Evolutionary conservation across 2,329 filamentous ascomycete species (phyloP).

Genomic region (Aspergillus tubingensis): DNA sequence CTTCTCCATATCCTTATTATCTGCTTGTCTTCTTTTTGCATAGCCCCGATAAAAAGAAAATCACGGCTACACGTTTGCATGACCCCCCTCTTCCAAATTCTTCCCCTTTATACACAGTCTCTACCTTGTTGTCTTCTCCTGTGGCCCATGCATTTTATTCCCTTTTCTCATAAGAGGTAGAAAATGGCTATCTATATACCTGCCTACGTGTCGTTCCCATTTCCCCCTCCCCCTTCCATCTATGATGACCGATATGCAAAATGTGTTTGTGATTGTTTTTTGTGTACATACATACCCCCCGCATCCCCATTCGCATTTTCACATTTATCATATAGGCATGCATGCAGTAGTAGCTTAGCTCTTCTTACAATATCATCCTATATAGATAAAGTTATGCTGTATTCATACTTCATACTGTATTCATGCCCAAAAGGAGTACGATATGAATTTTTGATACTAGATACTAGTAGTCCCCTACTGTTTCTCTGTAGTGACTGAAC

Average conservation of each 20-base stretch:
- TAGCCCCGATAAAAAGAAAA: constrained; percentile 5
- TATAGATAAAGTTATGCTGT: neutral
- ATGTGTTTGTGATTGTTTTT: neutral
- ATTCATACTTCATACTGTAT: no score
- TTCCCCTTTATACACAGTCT: neutral
- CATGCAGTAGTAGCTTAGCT: neutral
- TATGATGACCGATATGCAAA: constrained; percentile 7
- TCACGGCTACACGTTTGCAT: neutral
- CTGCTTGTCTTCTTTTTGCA: constrained; percentile 7
- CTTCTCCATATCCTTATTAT: neutral
- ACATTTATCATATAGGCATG: neutral
- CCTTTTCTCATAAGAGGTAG: neutral
- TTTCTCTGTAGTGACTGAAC: no score
- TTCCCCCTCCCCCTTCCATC: neutral
- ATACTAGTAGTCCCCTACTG: no score
- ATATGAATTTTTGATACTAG: no score
- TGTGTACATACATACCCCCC: constrained; percentile 19
- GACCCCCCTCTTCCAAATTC: neutral
- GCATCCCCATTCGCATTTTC: neutral
- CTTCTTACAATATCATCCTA: neutral
- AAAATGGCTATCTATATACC: no score
- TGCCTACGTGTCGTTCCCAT: no score
- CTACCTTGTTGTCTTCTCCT: neutral
- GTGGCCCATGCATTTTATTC: neutral
- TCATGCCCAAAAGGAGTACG: no score